Evolutionary conservation across 1,284 basidiomycete genomes (phyloP), one percentile per base, ranked within the genome.

Genomic region (Trametes polyzona): DNA sequence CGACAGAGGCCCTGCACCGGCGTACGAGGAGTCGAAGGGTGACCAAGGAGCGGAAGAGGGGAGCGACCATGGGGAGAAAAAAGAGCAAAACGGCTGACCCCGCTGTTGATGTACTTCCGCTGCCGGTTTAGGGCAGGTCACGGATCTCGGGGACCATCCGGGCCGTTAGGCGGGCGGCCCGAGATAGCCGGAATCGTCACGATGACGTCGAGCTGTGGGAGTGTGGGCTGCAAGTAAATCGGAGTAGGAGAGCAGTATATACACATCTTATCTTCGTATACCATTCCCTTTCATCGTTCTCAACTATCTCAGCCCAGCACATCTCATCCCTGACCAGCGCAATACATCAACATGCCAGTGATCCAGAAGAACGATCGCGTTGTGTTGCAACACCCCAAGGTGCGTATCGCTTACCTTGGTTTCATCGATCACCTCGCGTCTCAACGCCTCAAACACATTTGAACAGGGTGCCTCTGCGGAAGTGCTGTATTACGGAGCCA

Each of bases 401-500:
- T 81, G 67, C 48, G 59, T 10, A n/a, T 1, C 24, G 30, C 9
- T 19, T 6, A 14, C 40, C 8, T 17, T 30, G 23, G 49, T 27
- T 44, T 19, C 55, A 44, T 58, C 47, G 35, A 42, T 44, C 24
- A 43, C 32, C 39, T 27, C 40, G 27, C 9, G 59, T 35, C 24
- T 52, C 27, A 48, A 40, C 24, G 27, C 3, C n/a, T n/a, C n/a
- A n/a, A n/a, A 26, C 41, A 11, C 12, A 35, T 8, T 14, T 1
- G 17, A 11, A 44, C 48, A 94, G 91, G 92, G 92, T 26, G 72
- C 91, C 10, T 83, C 80, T 29, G 87, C 75, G 1, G 86, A 90
- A 71, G 79, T 95, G 58, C 75, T 92, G 12, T 74, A 88, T 30
- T 95, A 90, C 65, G 93, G 93, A 4, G 93, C 93, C 1, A 92